Evolutionary conservation across 108 stramenopile species (phyloP), one percentile per base, ranked within the genome.

Genomic region (Fragilaria crotonensis): DNA sequence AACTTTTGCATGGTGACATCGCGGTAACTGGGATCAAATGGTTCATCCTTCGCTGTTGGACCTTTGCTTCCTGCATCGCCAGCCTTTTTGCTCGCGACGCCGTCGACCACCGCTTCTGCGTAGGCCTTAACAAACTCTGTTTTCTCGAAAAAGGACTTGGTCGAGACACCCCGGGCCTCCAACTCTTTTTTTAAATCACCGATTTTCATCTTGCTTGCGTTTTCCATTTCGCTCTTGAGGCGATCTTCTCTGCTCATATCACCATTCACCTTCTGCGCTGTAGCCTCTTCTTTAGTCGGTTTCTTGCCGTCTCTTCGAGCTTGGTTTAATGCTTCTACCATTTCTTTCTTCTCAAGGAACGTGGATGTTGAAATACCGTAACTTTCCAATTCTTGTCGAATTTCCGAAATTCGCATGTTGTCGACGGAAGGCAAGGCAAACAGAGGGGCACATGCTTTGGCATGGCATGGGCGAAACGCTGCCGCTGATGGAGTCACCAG

Each of bases 91-190:
- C 54, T 64, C 27, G 33, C 55, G 14, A 73, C 63, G 23, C 76
- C 78, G 62, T 86, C 83, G 20, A 85, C 88, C 47, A 80, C 48
- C 1, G 78, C 78, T 49, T 85, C 77, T 7, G 88, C 88, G 9
- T 80, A 73, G 20, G 88, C 88, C 14, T 72, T 57, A 9, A 86
- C 82, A 67, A 90, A 90, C 61, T 90, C 88, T 20, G 70, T 64
- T 57, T 90, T 90, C 74, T 89, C 87, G 47, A 89, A 73, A 59
- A 89, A 89, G 19, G 75, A 60, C 45, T 65, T 71, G 1, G 87
- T 89, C 2, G 71, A 54, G 33, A 89, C 77, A 4, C 87, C 87
- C n/a, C 77, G 75, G 0, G 71, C 68, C 60, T 82, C 51, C 50
- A 88, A 58, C 66, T 88, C 87, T 52, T 87, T 78, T 36, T 69